Conservation (phyloP, 352 stramenopile species). For the Phytopythium chamaehyphon region DNA sequence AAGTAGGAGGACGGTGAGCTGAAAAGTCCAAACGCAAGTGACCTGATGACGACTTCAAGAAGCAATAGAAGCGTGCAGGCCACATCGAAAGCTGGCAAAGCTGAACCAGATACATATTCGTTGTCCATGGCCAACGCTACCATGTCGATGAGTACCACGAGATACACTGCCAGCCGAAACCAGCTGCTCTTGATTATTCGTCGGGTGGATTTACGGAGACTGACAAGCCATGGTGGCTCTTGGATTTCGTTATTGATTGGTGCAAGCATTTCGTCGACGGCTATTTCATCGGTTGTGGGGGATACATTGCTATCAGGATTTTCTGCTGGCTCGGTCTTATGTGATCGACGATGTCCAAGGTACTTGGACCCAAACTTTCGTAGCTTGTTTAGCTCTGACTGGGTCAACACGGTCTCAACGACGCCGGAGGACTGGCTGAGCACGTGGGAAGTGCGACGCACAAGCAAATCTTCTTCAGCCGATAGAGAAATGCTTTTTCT, state of each 20-base stretch:
- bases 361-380: conserved; percentile 41
- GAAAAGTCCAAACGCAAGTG: conserved; percentile 46
- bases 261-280: conserved; percentile 1
- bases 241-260: not conserved
- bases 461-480: conserved; percentile 29
- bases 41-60: conserved; percentile 57
- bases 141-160: conserved; percentile 46
- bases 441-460: conserved; percentile 50
- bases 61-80: conserved; percentile 54
- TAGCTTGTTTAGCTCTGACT: conserved; percentile 35
- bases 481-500: conserved; percentile 17
- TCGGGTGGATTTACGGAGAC: conserved; percentile 21
- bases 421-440: conserved; percentile 33
- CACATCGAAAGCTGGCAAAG: conserved; percentile 38
- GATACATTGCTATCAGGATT: not conserved
- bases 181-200: conserved; percentile 33
- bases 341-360: conserved; percentile 8
- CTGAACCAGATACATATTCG: conserved; percentile 25
- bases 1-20: conserved; percentile 45
- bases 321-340: conserved; percentile 4
- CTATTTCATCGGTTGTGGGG: not conserved
- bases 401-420: conserved; percentile 30
- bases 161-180: conserved; percentile 43
- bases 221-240: conserved; percentile 17
- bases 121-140: conserved; percentile 60